Percentiles rank a stretch among this genome's conserved stretches.
Evolutionary conservation across 139 green algal species (phyloP).

Genomic region (Micromonas commoda): DNA sequence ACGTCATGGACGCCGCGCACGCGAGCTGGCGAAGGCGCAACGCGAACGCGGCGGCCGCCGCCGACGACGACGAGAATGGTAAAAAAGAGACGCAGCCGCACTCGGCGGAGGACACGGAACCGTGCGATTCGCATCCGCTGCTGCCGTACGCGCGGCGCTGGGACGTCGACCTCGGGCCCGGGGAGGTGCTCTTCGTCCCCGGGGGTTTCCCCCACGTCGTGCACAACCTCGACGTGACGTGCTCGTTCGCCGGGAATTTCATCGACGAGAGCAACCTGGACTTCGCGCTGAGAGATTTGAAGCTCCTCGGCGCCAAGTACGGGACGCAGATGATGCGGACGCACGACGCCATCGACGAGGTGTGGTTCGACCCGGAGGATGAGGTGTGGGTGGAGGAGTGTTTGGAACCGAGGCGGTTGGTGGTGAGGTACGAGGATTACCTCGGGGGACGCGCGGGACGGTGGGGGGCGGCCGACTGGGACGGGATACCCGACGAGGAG

Average conservation of each 20-base stretch:
- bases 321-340: neutral
- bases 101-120: too few species aligned
- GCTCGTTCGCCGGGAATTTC: slow-evolving; percentile 23
- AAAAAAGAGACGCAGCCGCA: too few species aligned
- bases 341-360: slow-evolving; percentile 13
- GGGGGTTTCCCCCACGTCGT: slow-evolving; percentile 16
- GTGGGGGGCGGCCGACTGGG: neutral
- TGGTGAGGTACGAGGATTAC: neutral
- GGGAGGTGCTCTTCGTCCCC: slow-evolving; percentile 20
- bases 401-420: neutral
- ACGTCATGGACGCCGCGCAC: neutral
- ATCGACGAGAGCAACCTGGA: slow-evolving; percentile 20
- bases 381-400: neutral
- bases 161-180: slow-evolving; percentile 20
- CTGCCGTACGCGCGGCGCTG: neutral
- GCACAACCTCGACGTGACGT: slow-evolving; percentile 10
- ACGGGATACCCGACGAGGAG: neutral
- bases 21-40: neutral
- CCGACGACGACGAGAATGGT: too few species aligned
- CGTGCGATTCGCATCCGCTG: neutral
- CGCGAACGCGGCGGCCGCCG: neutral
- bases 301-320: neutral
- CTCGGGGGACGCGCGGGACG: neutral
- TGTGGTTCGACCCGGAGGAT: slow-evolving; percentile 6
- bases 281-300: neutral